Base-by-base conservation (phyloP, 108 stramenopile species). In the Cylindrotheca closterium region DNA sequence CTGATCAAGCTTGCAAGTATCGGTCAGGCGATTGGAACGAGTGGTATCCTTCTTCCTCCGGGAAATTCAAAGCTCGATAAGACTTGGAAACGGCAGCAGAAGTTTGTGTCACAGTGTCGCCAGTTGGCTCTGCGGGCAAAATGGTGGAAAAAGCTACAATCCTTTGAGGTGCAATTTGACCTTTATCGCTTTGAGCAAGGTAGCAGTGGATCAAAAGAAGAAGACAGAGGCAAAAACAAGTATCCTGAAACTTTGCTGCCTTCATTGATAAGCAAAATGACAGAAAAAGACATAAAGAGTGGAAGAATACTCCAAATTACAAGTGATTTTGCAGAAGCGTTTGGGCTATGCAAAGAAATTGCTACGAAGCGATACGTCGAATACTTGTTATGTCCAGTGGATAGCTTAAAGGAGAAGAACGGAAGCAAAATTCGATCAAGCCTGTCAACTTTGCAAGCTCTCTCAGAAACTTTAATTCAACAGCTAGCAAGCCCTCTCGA, bases 91-190 rank as follows among this genome's bases (percentile, higher is more conserved):
- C 82, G 82, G 22, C 93, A 91, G 42, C 31, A 7, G 2, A 75
- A 62, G 22, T 94, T 94, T 65, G 70, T 86, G 5, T 63, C 65
- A n/a, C 93, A 91, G 63, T 94, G 93, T 55, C 48, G 78, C 30
- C 62, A 58, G 2, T 68, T 91, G 26, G 65, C 78, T 15, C 51
- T n/a, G 25, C 81, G 80, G 60, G 82, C 93, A 10, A 48, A 33
- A 25, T 89, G 89, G 89, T 94, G 89, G 88, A 67, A 54, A 3
- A 51, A 84, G 30, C 55, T 94, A 29, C 76, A 86, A 33, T n/a
- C 45, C 24, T 53, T 65, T 47, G 49, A 51, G 5, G 77, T 91
- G 2, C 60, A 78, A 23, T 94, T 94, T 51, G 88, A 91, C 50
- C 84, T 85, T 30, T 37, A 68, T 42, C n/a, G 79, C 54, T 75